A percentile compares a stretch with the other conserved stretches of the same genome.
Conservation (phyloP, 345 rosid species). For the Salix udensis region DNA sequence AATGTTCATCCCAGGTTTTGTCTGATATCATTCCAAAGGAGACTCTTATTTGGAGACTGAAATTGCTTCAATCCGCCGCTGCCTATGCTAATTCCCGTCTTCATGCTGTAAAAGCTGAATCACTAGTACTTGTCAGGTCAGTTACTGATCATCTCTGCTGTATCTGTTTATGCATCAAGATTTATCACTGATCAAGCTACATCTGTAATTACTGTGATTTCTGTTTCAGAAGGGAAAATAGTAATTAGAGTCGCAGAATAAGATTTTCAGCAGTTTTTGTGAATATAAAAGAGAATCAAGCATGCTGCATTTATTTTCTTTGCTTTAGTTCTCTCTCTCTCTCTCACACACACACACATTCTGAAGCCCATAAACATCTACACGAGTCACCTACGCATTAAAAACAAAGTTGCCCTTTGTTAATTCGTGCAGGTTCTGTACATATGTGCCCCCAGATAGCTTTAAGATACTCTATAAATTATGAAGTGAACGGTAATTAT, state of each 20-base stretch:
- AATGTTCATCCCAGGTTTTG: slow-evolving; percentile 38
- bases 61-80: slow-evolving; percentile 56
- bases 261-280: neutral
- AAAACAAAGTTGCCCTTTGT: neutral
- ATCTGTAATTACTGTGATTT: neutral
- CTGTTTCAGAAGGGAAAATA: neutral
- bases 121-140: slow-evolving; percentile 68
- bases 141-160: neutral
- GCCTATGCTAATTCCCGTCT: slow-evolving; percentile 77
- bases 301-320: neutral
- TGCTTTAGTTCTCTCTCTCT: neutral
- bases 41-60: slow-evolving; percentile 74
- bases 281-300: neutral
- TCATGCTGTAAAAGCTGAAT: slow-evolving; percentile 82
- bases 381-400: neutral
- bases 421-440: neutral
- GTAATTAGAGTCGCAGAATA: neutral
- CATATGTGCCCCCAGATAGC: neutral
- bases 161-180: neutral
- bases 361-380: neutral
- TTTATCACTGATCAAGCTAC: neutral
- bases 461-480: neutral
- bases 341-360: too few species aligned
- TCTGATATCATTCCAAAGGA: slow-evolving; percentile 56
- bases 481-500: neutral